Base-by-base conservation (phyloP, 2,329 filamentous ascomycete species). In the Knoxdaviesia proteae region DNA sequence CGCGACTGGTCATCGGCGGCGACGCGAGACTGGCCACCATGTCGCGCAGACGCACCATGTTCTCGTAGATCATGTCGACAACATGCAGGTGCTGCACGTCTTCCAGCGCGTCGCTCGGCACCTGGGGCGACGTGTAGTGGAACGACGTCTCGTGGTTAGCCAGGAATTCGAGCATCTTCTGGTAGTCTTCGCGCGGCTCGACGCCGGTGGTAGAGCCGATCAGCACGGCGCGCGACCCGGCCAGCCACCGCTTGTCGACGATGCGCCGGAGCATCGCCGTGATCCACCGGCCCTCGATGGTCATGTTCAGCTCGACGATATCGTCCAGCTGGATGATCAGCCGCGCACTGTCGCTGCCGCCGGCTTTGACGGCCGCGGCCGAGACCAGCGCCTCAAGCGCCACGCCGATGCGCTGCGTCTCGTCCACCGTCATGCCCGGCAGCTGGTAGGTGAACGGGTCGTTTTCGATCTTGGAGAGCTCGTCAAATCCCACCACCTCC, bases 291-390 rank as follows among this genome's bases (percentile, higher is more conserved):
- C 84, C 84, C 45, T 84, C 75, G 5, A 69, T 57, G 1, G 80
- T 77, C 53, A 71, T 70, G 50, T 69, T 74, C 6, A 98, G 65
- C 48, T 92, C 83, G 42, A 81, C 75, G 52, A 84, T 81, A 55
- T 96, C 84, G 54, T 81, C 74, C 8, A 94, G 62, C 50, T 84
- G 84, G 36, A 92, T 65, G 45, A 96, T 77, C 6, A 86, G 67
- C 30, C 66, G 67, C 29, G 56, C 65, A 54, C 51, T 54, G 50
- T 54, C 51, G 6, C 49, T 39, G 32, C 49, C 47, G 5, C 56
- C 49, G 20, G 56, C 48, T 44, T 58, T 61, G 20, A 53, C 44
- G 31, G 67, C 59, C 4, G 65, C 62, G 3, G 67, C 62, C 38
- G 60, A 58, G 31, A 77, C 58, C n/a, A 80, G 57, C 39, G 68